Conservation (phyloP, 192 early-diverging fungal genomes). For the Podila epicladia region DNA sequence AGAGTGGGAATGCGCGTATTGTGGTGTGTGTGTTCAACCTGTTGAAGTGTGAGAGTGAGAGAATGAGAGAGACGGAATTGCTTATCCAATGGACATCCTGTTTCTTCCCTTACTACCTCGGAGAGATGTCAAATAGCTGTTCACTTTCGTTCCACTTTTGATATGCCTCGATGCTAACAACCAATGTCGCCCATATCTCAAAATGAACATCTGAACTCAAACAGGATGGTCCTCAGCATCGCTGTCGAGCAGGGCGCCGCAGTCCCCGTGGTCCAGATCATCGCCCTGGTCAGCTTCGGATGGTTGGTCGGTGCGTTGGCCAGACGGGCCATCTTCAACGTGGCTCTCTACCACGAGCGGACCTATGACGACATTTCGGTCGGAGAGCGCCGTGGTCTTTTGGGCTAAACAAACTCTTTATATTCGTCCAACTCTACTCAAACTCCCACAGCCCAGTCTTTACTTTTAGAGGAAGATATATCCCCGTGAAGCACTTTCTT, state of each 20-base stretch:
- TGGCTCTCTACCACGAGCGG: slow-evolving; percentile 24
- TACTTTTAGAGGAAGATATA: too few relatives aligned
- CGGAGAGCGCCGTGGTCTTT: slow-evolving; percentile 34
- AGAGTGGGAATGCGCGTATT: too few relatives aligned
- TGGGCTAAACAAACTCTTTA: slow-evolving; percentile 17
- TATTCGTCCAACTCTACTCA: too few relatives aligned
- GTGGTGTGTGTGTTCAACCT: too few relatives aligned
- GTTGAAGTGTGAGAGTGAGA: too few relatives aligned
- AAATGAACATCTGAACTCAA: too few relatives aligned
- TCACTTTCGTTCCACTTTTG: too few relatives aligned
- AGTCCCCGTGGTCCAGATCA: slow-evolving; percentile 23
- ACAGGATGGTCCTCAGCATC: slow-evolving; percentile 50
- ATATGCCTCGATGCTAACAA: too few relatives aligned
- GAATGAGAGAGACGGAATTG: neutral
- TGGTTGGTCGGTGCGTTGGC: slow-evolving; percentile 40
- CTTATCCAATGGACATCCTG: neutral
- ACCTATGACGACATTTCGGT: slow-evolving; percentile 15
- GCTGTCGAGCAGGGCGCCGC: slow-evolving; percentile 24
- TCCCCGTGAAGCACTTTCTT: too few relatives aligned
- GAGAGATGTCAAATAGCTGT: neutral
- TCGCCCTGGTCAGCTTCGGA: slow-evolving; percentile 31
- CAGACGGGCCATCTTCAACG: slow-evolving; percentile 23
- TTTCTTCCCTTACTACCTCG: neutral
- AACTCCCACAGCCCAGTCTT: too few relatives aligned
- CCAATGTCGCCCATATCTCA: too few relatives aligned